phyloP scores from a whole-genome alignment of 768 basidiomycete genomes.

The Xerocomus potaroensis region DNA sequence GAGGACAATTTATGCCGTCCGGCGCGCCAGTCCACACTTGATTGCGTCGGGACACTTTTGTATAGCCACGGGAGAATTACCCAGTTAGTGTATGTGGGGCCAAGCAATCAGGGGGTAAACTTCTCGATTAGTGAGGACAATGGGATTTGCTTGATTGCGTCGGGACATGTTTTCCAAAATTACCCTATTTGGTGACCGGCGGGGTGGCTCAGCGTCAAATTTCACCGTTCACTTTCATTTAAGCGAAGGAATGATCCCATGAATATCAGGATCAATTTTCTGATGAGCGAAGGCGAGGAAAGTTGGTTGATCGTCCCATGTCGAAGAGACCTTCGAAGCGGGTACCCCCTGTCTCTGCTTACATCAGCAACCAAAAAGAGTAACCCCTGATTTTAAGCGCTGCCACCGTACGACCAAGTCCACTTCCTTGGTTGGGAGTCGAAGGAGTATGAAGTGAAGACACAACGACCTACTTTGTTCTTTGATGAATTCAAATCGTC shows the following conservation, averaged over 20 bases:
- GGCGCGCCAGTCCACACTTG: too few species aligned
- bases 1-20: constrained; percentile 19
- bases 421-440: neutral
- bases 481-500: too few species aligned
- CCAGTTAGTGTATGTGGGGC: constrained; percentile 9
- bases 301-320: too few species aligned
- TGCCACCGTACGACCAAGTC: too few species aligned
- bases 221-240: neutral
- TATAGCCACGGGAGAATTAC: constrained; percentile 18
- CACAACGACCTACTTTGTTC: neutral
- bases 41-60: constrained; percentile 24
- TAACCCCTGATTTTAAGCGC: neutral
- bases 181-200: neutral
- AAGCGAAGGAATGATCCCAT: neutral
- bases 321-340: too few species aligned
- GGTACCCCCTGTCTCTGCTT: neutral
- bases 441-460: neutral
- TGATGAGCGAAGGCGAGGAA: neutral
- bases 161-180: constrained; percentile 11
- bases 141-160: constrained; percentile 19
- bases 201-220: neutral
- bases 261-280: neutral
- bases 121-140: constrained; percentile 22
- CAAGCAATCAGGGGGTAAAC: constrained; percentile 11
- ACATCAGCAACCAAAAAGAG: neutral